A percentile compares a stretch with the other conserved stretches of the same genome.
Evolutionary conservation across 2,329 filamentous ascomycete species (phyloP).

Genomic region (Aspergillus quadricinctus): DNA sequence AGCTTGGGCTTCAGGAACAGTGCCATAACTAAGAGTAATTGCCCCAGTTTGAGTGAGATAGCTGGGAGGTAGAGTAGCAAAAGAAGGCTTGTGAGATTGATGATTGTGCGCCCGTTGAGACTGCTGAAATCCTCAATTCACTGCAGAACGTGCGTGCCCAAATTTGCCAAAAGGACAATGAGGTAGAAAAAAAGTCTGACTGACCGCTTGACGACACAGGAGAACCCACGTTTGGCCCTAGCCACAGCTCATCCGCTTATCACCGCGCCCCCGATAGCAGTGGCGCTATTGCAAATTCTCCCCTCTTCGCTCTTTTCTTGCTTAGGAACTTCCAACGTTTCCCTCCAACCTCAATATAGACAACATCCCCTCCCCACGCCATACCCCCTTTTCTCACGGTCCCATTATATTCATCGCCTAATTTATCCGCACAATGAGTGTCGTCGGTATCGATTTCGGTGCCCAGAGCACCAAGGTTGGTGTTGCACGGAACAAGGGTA

Average conservation of each 20-base stretch:
- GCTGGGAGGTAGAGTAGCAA: not conserved
- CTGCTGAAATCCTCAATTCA: not conserved
- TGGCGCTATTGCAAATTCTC: constrained; percentile 39
- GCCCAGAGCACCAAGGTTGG: constrained; percentile 95
- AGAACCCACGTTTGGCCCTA: constrained; percentile 18
- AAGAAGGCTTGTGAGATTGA: not conserved
- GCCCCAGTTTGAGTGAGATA: not conserved
- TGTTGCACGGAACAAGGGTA: constrained; percentile 95
- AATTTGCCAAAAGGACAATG: not conserved
- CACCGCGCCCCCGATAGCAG: constrained; percentile 29
- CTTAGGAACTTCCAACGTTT: constrained; percentile 7
- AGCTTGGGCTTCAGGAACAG: not conserved
- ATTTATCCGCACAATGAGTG: constrained; percentile 50
- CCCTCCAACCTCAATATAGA: constrained; percentile 7
- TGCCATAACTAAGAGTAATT: not conserved
- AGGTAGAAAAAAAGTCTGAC: constrained; percentile 19
- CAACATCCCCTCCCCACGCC: constrained; percentile 3
- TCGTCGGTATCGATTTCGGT: constrained; percentile 86
- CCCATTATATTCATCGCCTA: constrained; percentile 11
- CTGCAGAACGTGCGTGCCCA: not conserved
- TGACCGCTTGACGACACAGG: constrained; percentile 19
- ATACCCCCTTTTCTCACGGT: constrained; percentile 4
- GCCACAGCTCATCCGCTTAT: constrained; percentile 23
- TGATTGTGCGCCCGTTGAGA: not conserved
- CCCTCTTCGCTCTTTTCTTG: constrained; percentile 22